phyloP scores from a whole-genome alignment of 371 early-diverging fungal species.

The Mortierella sp. region DNA sequence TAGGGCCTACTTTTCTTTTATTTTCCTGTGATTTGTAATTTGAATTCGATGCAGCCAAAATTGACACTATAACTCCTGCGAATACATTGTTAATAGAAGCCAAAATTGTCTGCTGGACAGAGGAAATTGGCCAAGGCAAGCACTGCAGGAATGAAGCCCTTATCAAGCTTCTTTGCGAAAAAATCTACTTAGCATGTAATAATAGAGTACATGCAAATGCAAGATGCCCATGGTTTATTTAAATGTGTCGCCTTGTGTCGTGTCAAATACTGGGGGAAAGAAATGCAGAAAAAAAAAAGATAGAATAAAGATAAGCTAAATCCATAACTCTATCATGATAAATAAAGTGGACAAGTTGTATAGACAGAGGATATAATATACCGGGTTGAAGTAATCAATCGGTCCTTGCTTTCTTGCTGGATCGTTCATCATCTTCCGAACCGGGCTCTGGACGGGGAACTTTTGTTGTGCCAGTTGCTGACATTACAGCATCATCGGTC shows the following conservation, averaged over 20 bases:
- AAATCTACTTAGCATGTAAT: constrained; percentile 14
- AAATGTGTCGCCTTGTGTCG: neutral
- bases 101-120: constrained; percentile 51
- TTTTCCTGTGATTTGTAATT: neutral
- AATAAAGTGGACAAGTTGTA: neutral
- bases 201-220: neutral
- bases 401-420: constrained; percentile 26
- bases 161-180: constrained; percentile 52
- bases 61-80: too few species aligned
- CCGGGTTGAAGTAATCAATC: neutral
- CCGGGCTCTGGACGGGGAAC: constrained; percentile 6
- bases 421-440: constrained; percentile 26
- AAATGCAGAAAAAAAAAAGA: neutral
- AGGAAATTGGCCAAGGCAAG: constrained; percentile 53
- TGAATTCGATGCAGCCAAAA: neutral
- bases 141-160: constrained; percentile 53
- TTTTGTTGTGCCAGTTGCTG: constrained; percentile 9
- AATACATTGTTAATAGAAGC: constrained; percentile 25
- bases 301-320: neutral
- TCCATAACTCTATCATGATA: neutral
- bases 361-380: neutral
- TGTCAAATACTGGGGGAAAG: neutral
- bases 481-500: constrained; percentile 6
- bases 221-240: neutral
- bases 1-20: neutral